These are phyloP conservation scores for Colletotrichum sp. DNA, from an alignment of 2,329 filamentous ascomycete genomes.

Conservation along the genomic window DNA sequence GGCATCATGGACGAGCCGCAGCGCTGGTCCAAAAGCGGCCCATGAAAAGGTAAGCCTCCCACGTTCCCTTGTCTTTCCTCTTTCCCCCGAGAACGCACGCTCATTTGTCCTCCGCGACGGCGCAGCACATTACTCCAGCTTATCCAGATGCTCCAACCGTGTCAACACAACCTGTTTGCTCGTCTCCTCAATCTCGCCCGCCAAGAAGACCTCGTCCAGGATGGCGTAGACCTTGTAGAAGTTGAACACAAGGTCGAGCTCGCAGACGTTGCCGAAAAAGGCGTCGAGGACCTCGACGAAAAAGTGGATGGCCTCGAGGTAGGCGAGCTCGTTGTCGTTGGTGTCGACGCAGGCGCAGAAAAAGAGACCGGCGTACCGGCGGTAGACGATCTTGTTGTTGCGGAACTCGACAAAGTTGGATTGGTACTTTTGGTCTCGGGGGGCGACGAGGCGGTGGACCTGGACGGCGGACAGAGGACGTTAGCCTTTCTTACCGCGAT, in stretches of 20 bases:
- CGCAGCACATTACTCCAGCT: constrained; percentile 75
- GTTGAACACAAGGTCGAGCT: constrained; percentile 88
- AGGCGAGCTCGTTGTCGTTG: constrained; percentile 97
- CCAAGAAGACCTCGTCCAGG: constrained; percentile 96
- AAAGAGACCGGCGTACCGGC: constrained; percentile 96
- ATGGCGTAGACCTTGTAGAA: constrained; percentile 95
- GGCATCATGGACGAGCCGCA: not conserved
- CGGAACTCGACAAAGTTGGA: constrained; percentile 99
- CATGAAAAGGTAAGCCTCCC: not conserved
- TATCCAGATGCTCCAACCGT: constrained; percentile 91
- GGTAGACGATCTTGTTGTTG: constrained; percentile 96
- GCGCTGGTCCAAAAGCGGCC: not conserved
- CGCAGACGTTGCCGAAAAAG: constrained; percentile 99
- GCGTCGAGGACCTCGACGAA: constrained; percentile 98
- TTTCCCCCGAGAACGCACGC: not conserved
- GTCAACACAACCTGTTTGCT: constrained; percentile 98
- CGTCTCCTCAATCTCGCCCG: constrained; percentile 98
- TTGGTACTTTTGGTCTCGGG: constrained; percentile 98
- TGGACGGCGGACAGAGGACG: constrained; percentile 35
- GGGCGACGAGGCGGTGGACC: constrained; percentile 96
- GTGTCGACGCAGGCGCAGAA: constrained; percentile 99
- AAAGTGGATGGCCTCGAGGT: constrained; percentile 97
- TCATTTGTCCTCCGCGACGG: not conserved
- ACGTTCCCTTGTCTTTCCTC: not conserved
- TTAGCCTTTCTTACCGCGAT: not conserved